Evolutionary conservation across 176 grass and related monocot species (phyloP).

Genomic region (Aegilops speltoides): DNA sequence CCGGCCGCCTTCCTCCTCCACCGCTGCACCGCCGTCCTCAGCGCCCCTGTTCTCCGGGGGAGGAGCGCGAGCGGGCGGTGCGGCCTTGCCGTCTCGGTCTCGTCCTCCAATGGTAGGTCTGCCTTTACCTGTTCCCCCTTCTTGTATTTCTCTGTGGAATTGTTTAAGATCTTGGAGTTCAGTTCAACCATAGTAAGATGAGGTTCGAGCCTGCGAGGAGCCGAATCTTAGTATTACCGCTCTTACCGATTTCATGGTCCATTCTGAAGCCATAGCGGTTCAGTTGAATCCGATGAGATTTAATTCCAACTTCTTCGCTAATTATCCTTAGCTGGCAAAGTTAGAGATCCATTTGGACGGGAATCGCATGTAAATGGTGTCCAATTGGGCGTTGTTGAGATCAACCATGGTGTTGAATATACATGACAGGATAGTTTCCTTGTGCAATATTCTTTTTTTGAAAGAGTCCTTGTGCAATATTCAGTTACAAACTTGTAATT

Average conservation of each 20-base stretch:
- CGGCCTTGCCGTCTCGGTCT: slow-evolving; percentile 14
- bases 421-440: background rate
- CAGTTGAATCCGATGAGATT: background rate
- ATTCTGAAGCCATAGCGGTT: background rate
- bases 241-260: background rate
- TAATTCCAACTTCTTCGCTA: background rate
- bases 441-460: background rate
- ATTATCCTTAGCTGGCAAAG: background rate
- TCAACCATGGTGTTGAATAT: background rate
- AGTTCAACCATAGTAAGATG: background rate
- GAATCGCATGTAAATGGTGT: too few relatives aligned
- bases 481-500: background rate
- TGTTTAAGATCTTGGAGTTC: background rate
- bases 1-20: background rate
- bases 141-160: background rate
- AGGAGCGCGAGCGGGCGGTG: background rate
- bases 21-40: background rate
- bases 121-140: background rate
- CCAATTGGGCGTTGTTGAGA: background rate
- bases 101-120: slow-evolving; percentile 41
- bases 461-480: background rate
- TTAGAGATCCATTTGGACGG: background rate
- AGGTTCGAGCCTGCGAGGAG: background rate
- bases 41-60: background rate
- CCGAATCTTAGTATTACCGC: background rate